These are phyloP conservation scores for Lenzites betulinus DNA, from an alignment of 768 basidiomycete genomes.

Conservation along the genomic window DNA sequence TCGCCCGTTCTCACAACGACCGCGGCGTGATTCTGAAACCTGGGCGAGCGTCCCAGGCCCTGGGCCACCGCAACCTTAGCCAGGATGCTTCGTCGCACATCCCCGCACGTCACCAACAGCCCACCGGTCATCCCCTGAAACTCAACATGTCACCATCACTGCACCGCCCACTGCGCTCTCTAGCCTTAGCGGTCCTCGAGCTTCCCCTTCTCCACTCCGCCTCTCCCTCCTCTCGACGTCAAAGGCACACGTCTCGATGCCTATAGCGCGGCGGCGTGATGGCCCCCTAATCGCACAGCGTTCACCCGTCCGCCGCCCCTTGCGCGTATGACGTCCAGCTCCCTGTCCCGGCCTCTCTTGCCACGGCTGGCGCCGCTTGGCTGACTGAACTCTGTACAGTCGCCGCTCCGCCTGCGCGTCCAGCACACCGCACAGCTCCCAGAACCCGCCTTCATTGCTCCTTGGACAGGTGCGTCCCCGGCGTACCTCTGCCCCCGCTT, in stretches of 20 bases:
- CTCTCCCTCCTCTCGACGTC: slow-evolving; percentile 12
- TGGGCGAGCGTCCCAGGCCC: slow-evolving; percentile 2
- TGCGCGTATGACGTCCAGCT: neutral
- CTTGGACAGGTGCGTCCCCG: neutral
- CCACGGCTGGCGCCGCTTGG: neutral
- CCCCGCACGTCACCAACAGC: slow-evolving; percentile 5
- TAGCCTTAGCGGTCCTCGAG: neutral
- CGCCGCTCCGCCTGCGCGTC: neutral
- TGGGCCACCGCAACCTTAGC: slow-evolving; percentile 6
- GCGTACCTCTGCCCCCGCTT: neutral
- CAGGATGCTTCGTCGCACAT: slow-evolving; percentile 10
- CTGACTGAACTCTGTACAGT: neutral
- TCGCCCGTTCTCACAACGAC: slow-evolving; percentile 19
- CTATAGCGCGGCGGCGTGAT: too few species aligned
- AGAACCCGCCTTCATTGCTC: neutral
- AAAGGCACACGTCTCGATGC: neutral
- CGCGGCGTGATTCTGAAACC: slow-evolving; percentile 22
- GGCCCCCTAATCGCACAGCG: neutral
- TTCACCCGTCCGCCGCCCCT: too few species aligned
- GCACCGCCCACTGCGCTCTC: slow-evolving; percentile 13
- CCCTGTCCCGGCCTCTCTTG: neutral
- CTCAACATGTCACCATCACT: slow-evolving; percentile 17
- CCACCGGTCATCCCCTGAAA: slow-evolving; percentile 18
- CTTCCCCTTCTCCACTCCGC: neutral
- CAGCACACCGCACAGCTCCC: neutral